A percentile compares a stretch with the other conserved stretches of the same genome.
These are phyloP conservation scores for Scleroderma bovista DNA, from an alignment of 768 basidiomycete genomes.

Conservation along the genomic window DNA sequence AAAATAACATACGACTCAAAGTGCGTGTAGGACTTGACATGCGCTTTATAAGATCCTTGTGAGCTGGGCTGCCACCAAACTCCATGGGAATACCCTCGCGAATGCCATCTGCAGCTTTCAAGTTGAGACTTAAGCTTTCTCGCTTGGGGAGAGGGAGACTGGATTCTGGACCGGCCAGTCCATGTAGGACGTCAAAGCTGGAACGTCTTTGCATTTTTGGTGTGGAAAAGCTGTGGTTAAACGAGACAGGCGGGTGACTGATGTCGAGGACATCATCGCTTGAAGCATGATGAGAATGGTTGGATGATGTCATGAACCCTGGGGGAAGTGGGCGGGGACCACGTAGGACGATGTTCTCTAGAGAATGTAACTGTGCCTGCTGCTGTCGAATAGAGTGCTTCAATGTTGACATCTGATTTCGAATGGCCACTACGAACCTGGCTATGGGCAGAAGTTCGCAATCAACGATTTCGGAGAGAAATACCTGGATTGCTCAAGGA, in stretches of 20 bases:
- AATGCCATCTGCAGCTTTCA: conserved; percentile 51
- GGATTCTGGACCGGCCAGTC: conserved; percentile 72
- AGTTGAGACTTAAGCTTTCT: conserved; percentile 33
- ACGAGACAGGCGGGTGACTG: conserved; percentile 27
- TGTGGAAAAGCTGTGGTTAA: conserved; percentile 30
- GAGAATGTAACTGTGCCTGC: conserved; percentile 67
- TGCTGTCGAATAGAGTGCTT: conserved; percentile 82
- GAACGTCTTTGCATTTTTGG: conserved; percentile 55
- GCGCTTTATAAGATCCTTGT: conserved; percentile 42
- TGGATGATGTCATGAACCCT: conserved; percentile 35
- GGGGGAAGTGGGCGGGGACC: conserved; percentile 56
- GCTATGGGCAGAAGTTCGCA: conserved; percentile 16
- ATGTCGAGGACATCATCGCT: conserved; percentile 29
- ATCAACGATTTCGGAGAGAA: conserved; percentile 21
- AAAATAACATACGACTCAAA: conserved; percentile 61
- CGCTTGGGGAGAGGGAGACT: conserved; percentile 64
- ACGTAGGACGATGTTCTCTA: conserved; percentile 64
- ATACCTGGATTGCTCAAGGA: conserved; percentile 65
- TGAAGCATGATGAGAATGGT: conserved; percentile 31
- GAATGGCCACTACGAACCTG: conserved; percentile 55
- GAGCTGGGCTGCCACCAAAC: conserved; percentile 39
- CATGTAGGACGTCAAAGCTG: conserved; percentile 66
- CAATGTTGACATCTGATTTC: conserved; percentile 74
- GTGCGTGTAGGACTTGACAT: conserved; percentile 70
- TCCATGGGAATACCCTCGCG: conserved; percentile 68